phyloP scores from a whole-genome alignment of 805 yeast species.

The Lachancea lanzarotensis region DNA sequence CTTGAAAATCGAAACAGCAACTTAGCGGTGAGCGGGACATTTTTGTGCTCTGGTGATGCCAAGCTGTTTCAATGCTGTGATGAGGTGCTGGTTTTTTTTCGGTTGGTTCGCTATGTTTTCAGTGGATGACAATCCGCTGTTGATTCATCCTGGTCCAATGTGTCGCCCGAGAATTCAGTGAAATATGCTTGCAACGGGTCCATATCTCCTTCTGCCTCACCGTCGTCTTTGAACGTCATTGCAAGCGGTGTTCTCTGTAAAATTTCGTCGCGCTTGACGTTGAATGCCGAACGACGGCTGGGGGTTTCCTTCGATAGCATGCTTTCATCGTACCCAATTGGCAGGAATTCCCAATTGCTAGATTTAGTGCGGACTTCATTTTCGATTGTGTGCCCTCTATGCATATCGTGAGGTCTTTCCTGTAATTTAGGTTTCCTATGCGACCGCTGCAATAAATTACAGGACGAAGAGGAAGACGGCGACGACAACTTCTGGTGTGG shows the following conservation, averaged over 20 bases:
- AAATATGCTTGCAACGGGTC: slow-evolving; percentile 16
- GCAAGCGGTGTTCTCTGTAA: slow-evolving; percentile 6
- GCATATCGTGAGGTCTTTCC: not conserved
- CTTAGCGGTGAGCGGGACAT: no score
- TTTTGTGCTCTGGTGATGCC: no score
- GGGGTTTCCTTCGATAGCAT: slow-evolving; percentile 9
- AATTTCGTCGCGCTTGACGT: not conserved
- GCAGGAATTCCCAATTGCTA: slow-evolving; percentile 10
- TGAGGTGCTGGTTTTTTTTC: no score
- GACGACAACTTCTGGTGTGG: no score
- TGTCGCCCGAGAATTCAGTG: slow-evolving; percentile 5
- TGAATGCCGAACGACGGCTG: slow-evolving; percentile 1
- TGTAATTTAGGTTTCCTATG: not conserved
- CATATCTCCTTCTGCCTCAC: slow-evolving; percentile 8
- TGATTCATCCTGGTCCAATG: slow-evolving; percentile 5
- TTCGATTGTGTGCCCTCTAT: not conserved
- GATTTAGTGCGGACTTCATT: no score
- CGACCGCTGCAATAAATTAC: no score
- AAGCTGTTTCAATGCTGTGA: no score
- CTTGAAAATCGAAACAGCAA: no score
- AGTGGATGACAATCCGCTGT: not conserved
- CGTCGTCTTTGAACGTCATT: slow-evolving; percentile 2
- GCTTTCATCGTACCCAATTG: slow-evolving; percentile 19
- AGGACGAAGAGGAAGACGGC: no score
- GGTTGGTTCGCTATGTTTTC: not conserved